A percentile compares a stretch with the other conserved stretches of the same genome.
phyloP scores from a whole-genome alignment of 371 early-diverging fungal genomes.

The Entomophthora muscae region DNA sequence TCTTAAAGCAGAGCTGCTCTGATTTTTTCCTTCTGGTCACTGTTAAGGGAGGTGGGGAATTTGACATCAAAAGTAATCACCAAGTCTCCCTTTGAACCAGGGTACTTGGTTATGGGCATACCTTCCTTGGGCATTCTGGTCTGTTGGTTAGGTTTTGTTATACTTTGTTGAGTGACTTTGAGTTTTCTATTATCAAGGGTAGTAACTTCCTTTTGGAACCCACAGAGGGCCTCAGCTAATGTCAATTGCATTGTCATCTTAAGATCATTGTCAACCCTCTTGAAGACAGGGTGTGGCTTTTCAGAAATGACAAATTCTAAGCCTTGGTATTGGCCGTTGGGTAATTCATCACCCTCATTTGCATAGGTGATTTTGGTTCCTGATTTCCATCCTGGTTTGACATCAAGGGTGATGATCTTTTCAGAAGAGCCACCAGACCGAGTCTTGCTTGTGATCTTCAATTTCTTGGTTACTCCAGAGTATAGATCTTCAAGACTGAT shows the following conservation, averaged over 20 bases:
- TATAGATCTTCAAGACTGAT: constrained; percentile 86
- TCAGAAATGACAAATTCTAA: constrained; percentile 90
- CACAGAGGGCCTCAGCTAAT: constrained; percentile 65
- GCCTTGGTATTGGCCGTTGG: constrained; percentile 64
- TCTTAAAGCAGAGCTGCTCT: background rate
- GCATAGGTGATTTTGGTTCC: constrained; percentile 93
- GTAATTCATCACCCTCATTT: constrained; percentile 83
- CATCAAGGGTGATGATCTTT: constrained; percentile 67
- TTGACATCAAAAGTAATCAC: constrained; percentile 54
- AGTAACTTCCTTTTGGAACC: constrained; percentile 53
- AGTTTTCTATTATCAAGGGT: constrained; percentile 63
- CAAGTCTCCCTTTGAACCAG: constrained; percentile 73
- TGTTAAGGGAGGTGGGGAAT: constrained; percentile 38
- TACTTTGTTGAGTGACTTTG: constrained; percentile 29
- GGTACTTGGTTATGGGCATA: constrained; percentile 80
- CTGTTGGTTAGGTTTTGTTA: constrained; percentile 58
- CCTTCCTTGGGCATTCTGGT: constrained; percentile 62
- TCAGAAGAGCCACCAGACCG: constrained; percentile 39
- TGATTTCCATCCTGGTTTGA: constrained; percentile 96
- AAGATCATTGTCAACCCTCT: constrained; percentile 83
- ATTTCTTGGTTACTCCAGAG: constrained; percentile 73
- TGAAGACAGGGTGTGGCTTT: constrained; percentile 74
- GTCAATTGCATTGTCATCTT: constrained; percentile 37
- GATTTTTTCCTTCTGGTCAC: background rate
- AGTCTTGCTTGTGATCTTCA: constrained; percentile 77